These are phyloP conservation scores for Daldinia grandis DNA, from an alignment of 495 filamentous ascomycete species.

Conservation along the genomic window DNA sequence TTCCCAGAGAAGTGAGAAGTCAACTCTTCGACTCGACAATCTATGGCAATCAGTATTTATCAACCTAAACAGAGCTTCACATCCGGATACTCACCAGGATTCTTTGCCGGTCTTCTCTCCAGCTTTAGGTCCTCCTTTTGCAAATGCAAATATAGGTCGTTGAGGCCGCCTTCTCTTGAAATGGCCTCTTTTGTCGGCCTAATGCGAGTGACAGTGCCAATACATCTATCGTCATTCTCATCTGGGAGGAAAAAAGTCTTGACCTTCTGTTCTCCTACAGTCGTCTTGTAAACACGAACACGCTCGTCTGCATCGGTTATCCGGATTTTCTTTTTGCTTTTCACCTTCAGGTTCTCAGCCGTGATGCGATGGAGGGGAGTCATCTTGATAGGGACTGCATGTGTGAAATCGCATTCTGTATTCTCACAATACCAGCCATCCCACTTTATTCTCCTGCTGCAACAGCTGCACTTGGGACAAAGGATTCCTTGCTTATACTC, in stretches of 20 bases:
- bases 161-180: constrained; percentile 60
- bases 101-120: constrained; percentile 58
- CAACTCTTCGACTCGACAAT: constrained; percentile 55
- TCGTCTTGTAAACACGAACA: neutral
- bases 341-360: neutral
- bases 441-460: constrained; percentile 70
- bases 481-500: constrained; percentile 66
- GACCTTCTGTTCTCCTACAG: constrained; percentile 39
- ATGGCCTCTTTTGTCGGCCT: constrained; percentile 63
- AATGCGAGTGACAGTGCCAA: constrained; percentile 71
- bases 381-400: constrained; percentile 51
- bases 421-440: constrained; percentile 69
- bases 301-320: neutral
- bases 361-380: constrained; percentile 35
- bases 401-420: constrained; percentile 57
- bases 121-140: constrained; percentile 68
- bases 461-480: constrained; percentile 73
- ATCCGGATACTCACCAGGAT: constrained; percentile 44
- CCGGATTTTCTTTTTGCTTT: neutral
- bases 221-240: constrained; percentile 16
- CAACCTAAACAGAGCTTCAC: neutral
- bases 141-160: constrained; percentile 70
- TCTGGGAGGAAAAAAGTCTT: constrained; percentile 51
- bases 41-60: constrained; percentile 31
- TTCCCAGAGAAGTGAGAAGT: constrained; percentile 77